Evolutionary conservation across 345 rosid species (phyloP).

Genomic region (Adansonia digitata): DNA sequence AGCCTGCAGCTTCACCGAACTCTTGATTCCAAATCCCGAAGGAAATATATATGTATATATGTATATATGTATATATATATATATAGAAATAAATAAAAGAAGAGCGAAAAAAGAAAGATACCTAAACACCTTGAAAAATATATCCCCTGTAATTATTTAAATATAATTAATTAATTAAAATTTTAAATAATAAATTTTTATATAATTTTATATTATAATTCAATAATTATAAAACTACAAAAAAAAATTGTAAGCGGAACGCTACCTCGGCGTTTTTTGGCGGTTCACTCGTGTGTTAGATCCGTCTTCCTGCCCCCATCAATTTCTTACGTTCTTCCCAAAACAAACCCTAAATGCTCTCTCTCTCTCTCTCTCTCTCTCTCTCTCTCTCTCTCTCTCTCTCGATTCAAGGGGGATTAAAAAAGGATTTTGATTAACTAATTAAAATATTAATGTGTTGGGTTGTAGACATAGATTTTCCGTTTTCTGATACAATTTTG

Average conservation of each 20-base stretch:
- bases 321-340: background rate
- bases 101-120: background rate
- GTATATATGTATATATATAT: no score
- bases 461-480: constrained; percentile 5
- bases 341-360: constrained; percentile 3
- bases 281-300: constrained; percentile 22
- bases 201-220: no score
- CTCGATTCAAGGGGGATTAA: background rate
- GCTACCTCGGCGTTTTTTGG: background rate
- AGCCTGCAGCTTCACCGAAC: background rate
- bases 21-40: background rate
- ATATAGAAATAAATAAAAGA: no score
- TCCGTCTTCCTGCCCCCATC: background rate
- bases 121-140: no score
- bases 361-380: no score
- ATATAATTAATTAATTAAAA: no score
- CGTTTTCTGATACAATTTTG: background rate
- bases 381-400: background rate
- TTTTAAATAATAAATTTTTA: no score
- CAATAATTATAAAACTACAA: no score
- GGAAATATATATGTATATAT: background rate
- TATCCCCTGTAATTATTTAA: no score
- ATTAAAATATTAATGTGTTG: constrained; percentile 4
- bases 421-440: background rate
- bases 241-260: no score